Base-by-base conservation (phyloP, 2,329 filamentous ascomycete genomes). In the Aspergillus cejpii region DNA sequence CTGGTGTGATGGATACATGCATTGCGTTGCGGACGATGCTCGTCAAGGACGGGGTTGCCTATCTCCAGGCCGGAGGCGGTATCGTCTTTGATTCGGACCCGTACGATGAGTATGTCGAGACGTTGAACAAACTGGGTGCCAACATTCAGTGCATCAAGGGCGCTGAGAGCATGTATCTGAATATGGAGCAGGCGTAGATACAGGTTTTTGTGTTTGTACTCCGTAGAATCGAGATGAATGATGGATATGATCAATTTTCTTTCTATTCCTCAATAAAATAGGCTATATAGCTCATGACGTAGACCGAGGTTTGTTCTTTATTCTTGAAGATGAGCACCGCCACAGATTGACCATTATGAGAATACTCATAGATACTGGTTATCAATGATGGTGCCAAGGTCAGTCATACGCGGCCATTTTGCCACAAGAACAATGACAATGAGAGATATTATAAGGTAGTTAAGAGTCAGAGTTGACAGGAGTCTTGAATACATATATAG, bases 1-100 rank as follows among this genome's bases (percentile, higher is more conserved):
- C 94, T 60, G 91, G 90, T 5, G 87, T 86, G 17, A 96, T 96
- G 90, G 90, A 96, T 59, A 94, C 87, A 6, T 85, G 81, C 65
- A 85, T 85, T 61, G 81, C 81, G 26, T 76, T 96, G 61, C 78
- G 92, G 36, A 98, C 92, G 5, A 98, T 98, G 92, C 69, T 96
- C 60, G 78, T 91, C 50, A 96, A 95, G 72, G 86, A 94, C 48
- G 87, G 87, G 1, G 77, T 92, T 45, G 91, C 89, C 2, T 97
- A 96, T 71, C 75, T 98, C 51, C 92, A 98, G 66, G 81, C 82
- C 29, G 81, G 74, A 45, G 90, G 90, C 27, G 90, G 90, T 23
- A 95, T 96, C 59, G 90, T 95, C 34, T 95, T 91, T 61, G 92
- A 97, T 68, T 94, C 87, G 31, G 90, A 94, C 62, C 85, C 78